Evolutionary conservation across 2,329 filamentous ascomycete species (phyloP).

Genomic region (Aspergillus quadricinctus): DNA sequence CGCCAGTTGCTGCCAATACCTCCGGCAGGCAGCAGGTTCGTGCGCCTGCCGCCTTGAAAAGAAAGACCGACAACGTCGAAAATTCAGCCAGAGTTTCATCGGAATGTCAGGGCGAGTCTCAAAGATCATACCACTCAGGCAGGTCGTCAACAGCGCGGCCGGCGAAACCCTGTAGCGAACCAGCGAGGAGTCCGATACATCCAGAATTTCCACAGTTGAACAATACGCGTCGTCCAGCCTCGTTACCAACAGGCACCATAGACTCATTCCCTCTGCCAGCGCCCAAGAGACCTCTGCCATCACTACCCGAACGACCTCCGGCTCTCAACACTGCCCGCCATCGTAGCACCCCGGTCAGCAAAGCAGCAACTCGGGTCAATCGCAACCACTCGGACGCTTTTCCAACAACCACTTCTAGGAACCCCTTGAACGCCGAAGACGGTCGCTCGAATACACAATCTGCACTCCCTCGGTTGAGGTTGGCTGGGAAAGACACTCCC

Average conservation of each 20-base stretch:
- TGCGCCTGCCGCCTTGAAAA: neutral
- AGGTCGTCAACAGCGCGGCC: neutral
- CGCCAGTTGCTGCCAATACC: neutral
- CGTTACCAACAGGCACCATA: slow-evolving; percentile 23
- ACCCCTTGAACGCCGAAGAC: neutral
- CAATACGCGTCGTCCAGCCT: slow-evolving; percentile 15
- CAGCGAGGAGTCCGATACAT: neutral
- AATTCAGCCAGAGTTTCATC: neutral
- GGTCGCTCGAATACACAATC: neutral
- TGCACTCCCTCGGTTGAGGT: neutral
- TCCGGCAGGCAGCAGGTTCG: neutral
- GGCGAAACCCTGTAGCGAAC: neutral
- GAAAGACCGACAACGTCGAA: neutral
- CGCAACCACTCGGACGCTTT: neutral
- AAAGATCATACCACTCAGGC: neutral
- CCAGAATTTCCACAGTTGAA: slow-evolving; percentile 5
- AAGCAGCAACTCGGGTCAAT: neutral
- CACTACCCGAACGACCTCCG: slow-evolving; percentile 21
- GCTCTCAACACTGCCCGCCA: slow-evolving; percentile 8
- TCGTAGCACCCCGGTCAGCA: neutral
- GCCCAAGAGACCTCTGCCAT: slow-evolving; percentile 31
- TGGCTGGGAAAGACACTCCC: neutral
- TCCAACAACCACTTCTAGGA: neutral
- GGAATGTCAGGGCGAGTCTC: neutral
- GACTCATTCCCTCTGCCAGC: slow-evolving; percentile 34